These are phyloP conservation scores for Apostasia ramifera DNA, from an alignment of 106 monocot species.

Conservation along the genomic window DNA sequence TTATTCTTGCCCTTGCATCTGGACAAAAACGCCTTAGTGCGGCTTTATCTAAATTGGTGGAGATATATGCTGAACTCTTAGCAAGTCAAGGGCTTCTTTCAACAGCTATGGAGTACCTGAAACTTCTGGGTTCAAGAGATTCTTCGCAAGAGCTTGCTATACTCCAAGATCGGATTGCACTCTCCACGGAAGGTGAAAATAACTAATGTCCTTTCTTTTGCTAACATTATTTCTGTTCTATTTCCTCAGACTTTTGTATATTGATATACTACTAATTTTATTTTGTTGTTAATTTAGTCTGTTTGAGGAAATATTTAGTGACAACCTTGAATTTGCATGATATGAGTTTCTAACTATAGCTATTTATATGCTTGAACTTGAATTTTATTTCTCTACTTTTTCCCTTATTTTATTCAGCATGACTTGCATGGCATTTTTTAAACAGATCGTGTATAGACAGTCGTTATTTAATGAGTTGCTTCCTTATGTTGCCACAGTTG, in stretches of 20 bases:
- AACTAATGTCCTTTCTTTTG: not conserved
- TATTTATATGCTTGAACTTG: too few species aligned
- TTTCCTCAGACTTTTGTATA: not conserved
- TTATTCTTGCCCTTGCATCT: conserved; percentile 75
- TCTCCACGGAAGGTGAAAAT: conserved; percentile 39
- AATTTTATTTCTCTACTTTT: too few species aligned
- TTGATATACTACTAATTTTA: not conserved
- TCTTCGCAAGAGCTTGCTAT: conserved; percentile 74
- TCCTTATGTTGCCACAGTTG: too few species aligned
- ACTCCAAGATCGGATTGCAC: conserved; percentile 62
- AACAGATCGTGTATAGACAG: too few species aligned
- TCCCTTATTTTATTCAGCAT: too few species aligned
- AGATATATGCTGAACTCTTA: conserved; percentile 89
- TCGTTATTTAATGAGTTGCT: too few species aligned
- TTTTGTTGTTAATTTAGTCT: not conserved
- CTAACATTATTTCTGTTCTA: not conserved
- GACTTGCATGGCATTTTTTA: too few species aligned
- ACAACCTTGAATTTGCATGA: too few species aligned
- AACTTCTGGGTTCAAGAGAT: conserved; percentile 69
- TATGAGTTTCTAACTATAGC: too few species aligned
- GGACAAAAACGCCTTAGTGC: conserved; percentile 70
- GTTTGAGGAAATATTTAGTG: too few species aligned
- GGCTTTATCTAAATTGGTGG: conserved; percentile 85
- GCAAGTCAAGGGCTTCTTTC: conserved; percentile 97
- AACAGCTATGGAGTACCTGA: conserved; percentile 88